phyloP scores from a whole-genome alignment of 2,329 filamentous ascomycete genomes.

The Chrysoporthe puriensis region DNA sequence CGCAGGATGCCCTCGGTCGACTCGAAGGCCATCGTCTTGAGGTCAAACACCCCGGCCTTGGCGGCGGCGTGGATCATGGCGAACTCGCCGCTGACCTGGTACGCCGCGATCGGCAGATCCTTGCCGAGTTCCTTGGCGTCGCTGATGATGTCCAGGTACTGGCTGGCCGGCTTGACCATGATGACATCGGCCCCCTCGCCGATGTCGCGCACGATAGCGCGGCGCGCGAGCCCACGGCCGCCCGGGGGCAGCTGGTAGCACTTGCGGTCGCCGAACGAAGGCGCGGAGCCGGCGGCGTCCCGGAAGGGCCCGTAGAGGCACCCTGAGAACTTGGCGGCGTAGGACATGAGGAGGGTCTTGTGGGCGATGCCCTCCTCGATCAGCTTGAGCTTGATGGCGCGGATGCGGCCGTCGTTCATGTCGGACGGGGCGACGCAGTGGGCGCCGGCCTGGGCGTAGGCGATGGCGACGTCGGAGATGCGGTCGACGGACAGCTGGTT shows the following conservation, averaged over 20 bases:
- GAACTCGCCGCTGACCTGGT: constrained; percentile 96
- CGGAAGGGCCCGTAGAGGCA: constrained; percentile 97
- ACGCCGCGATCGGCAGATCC: constrained; percentile 91
- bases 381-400: constrained; percentile 96
- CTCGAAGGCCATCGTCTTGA: constrained; percentile 94
- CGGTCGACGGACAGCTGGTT: constrained; percentile 92
- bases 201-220: constrained; percentile 89
- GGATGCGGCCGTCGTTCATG: constrained; percentile 98
- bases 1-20: constrained; percentile 90
- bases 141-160: constrained; percentile 96
- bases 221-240: constrained; percentile 85
- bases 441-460: constrained; percentile 92
- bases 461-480: constrained; percentile 95
- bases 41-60: constrained; percentile 93
- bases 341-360: constrained; percentile 92
- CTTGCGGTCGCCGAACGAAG: constrained; percentile 90
- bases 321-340: constrained; percentile 96
- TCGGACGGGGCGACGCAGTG: constrained; percentile 97
- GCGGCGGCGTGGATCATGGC: constrained; percentile 97
- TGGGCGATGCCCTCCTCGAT: constrained; percentile 95
- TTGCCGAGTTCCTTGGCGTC: constrained; percentile 94
- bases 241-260: constrained; percentile 97
- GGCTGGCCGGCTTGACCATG: constrained; percentile 97
- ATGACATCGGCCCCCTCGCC: constrained; percentile 95
- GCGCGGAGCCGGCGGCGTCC: constrained; percentile 88